Conservation (phyloP, 768 basidiomycete species). For the Naganishia kalamii region DNA sequence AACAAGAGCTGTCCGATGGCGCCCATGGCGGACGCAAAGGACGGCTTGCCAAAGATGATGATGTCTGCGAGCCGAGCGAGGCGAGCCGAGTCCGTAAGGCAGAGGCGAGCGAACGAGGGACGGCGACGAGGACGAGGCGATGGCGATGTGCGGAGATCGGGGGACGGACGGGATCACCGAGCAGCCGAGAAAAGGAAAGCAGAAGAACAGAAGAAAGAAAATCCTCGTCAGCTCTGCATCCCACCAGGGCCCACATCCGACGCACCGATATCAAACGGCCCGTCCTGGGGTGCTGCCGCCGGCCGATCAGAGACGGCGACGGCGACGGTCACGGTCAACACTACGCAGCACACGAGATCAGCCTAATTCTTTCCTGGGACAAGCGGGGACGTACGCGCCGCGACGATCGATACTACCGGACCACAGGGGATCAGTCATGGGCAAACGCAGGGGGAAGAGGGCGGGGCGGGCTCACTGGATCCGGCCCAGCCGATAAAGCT, state of each 20-base stretch:
- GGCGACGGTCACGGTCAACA: slow-evolving; percentile 21
- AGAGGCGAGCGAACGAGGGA: too few relatives aligned
- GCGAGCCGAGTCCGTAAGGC: too few relatives aligned
- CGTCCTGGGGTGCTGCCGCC: slow-evolving; percentile 24
- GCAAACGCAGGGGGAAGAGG: not conserved
- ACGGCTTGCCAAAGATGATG: slow-evolving; percentile 26
- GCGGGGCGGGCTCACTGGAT: not conserved
- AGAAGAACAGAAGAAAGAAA: too few relatives aligned
- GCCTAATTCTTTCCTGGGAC: too few relatives aligned
- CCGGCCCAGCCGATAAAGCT: slow-evolving; percentile 13
- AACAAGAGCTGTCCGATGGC: slow-evolving; percentile 43
- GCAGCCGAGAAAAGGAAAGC: too few relatives aligned
- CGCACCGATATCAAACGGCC: slow-evolving; percentile 15
- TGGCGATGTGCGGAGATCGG: too few relatives aligned
- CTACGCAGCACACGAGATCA: not conserved
- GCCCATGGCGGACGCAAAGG: slow-evolving; percentile 40
- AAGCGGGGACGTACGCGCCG: not conserved
- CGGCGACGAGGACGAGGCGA: too few relatives aligned
- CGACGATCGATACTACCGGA: not conserved
- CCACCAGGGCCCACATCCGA: too few relatives aligned
- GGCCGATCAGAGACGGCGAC: slow-evolving; percentile 32
- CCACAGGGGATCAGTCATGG: not conserved
- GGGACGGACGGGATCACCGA: too few relatives aligned
- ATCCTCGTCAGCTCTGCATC: too few relatives aligned
- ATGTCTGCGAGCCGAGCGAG: too few relatives aligned